A percentile compares a stretch with the other conserved stretches of the same genome.
Evolutionary conservation across 495 filamentous ascomycete genomes (phyloP).

Genomic region (Pyrenula massariospora): DNA sequence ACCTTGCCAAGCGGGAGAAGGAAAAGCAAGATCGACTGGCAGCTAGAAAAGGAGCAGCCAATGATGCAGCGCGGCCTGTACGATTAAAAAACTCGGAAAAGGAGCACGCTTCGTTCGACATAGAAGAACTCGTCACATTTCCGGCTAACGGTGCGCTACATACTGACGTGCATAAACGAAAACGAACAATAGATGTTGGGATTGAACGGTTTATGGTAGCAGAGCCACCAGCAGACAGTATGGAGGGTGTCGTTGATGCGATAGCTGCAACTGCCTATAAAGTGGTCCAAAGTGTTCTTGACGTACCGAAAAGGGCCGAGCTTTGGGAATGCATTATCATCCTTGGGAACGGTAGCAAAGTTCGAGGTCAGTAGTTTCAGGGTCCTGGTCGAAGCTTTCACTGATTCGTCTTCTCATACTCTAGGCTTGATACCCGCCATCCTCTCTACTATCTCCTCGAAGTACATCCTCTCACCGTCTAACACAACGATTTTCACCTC

Average conservation of each 20-base stretch:
- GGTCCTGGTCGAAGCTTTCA: neutral
- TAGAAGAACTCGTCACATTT: conserved; percentile 60
- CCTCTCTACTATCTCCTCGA: conserved; percentile 60
- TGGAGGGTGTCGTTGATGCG: conserved; percentile 58
- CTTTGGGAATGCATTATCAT: conserved; percentile 87
- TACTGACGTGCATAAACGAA: conserved; percentile 19
- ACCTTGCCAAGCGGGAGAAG: conserved; percentile 79
- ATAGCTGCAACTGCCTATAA: conserved; percentile 76
- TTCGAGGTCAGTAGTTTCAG: conserved; percentile 48
- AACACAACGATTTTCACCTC: conserved; percentile 92
- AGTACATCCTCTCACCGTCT: conserved; percentile 82
- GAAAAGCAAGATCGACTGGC: conserved; percentile 67
- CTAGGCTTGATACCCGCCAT: conserved; percentile 77
- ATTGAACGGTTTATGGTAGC: conserved; percentile 79
- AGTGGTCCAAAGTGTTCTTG: conserved; percentile 64
- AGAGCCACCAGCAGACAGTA: conserved; percentile 19
- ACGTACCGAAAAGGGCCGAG: conserved; percentile 65
- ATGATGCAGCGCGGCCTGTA: conserved; percentile 33
- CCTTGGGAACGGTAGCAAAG: conserved; percentile 74
- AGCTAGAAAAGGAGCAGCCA: conserved; percentile 46
- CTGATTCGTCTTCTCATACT: conserved; percentile 4
- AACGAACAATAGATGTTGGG: conserved; percentile 72
- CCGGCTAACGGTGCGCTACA: conserved; percentile 18
- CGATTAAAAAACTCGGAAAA: conserved; percentile 75
- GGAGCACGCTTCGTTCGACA: conserved; percentile 65